Conservation (phyloP, 345 rosid species). For the Clarkia xantiana region DNA sequence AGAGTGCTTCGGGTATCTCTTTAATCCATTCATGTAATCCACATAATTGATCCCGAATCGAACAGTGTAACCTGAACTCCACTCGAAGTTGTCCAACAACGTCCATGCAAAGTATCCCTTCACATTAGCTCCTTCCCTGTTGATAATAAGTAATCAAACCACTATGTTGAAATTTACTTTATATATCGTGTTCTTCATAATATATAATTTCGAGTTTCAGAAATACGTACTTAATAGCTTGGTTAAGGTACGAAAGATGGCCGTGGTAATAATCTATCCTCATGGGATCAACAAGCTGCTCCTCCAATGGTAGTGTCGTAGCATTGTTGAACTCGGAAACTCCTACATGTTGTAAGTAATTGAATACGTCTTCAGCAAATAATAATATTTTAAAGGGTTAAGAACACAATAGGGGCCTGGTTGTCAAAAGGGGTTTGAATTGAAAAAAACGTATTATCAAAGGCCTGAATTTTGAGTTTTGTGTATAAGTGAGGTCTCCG, state of each 20-base stretch:
- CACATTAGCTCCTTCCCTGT: constrained; percentile 43
- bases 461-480: too few species aligned
- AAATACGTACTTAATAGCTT: constrained; percentile 20
- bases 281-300: constrained; percentile 20
- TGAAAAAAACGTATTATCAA: too few species aligned
- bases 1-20: constrained; percentile 40
- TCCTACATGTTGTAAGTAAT: too few species aligned
- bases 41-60: constrained; percentile 41
- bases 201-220: too few species aligned
- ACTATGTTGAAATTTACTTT: too few species aligned
- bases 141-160: too few species aligned
- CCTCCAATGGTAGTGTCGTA: constrained; percentile 14
- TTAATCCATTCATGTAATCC: constrained; percentile 33
- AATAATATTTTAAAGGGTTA: too few species aligned
- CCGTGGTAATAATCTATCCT: constrained; percentile 19
- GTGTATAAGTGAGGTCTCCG: too few species aligned
- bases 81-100: constrained; percentile 48
- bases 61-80: constrained; percentile 39
- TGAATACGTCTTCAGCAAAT: too few species aligned
- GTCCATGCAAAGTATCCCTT: constrained; percentile 48
- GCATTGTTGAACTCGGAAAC: constrained; percentile 20
- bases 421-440: too few species aligned
- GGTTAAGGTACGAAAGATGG: constrained; percentile 19
- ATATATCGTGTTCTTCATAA: too few species aligned
- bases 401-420: too few species aligned